These are phyloP conservation scores for Aspergillus sp. DNA, from an alignment of 2,329 filamentous ascomycete species.

Conservation along the genomic window DNA sequence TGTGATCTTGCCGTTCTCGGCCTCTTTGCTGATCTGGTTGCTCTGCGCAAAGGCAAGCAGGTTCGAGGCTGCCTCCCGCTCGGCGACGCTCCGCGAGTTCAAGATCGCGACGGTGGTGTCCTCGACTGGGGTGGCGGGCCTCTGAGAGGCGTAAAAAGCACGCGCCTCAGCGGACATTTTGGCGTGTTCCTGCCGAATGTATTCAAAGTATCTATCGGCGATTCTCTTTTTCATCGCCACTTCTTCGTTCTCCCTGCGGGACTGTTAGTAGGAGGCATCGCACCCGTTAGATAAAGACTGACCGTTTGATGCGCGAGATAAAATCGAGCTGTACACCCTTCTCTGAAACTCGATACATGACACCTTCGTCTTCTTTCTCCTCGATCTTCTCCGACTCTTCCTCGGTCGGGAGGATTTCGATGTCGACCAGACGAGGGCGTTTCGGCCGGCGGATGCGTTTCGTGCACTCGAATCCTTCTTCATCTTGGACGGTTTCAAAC, in stretches of 20 bases:
- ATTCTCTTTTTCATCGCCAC: conserved; percentile 17
- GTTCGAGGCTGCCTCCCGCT: conserved; percentile 32
- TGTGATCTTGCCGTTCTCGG: conserved; percentile 21
- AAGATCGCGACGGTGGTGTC: conserved; percentile 20
- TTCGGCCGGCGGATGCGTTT: conserved; percentile 35
- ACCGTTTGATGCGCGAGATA: conserved; percentile 59
- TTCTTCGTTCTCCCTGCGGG: conserved; percentile 21
- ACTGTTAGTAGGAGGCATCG: conserved; percentile 8
- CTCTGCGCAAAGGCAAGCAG: conserved; percentile 29
- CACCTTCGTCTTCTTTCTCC: conserved; percentile 61
- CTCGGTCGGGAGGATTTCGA: conserved; percentile 60
- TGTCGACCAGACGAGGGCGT: conserved; percentile 62
- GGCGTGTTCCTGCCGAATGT: conserved; percentile 24
- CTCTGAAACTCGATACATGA: conserved; percentile 63
- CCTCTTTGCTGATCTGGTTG: conserved; percentile 9
- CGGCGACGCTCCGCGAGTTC: conserved; percentile 26
- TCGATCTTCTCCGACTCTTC: conserved; percentile 57
- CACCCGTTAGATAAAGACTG: conserved; percentile 6
- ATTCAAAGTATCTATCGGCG: conserved; percentile 23
- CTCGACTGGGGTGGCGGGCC: conserved; percentile 14
- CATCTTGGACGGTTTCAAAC: conserved; percentile 46
- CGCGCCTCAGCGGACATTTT: conserved; percentile 23
- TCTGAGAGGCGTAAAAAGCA: conserved; percentile 28
- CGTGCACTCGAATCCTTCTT: conserved; percentile 48
- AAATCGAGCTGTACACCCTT: conserved; percentile 70